phyloP scores from a whole-genome alignment of 2,329 filamentous ascomycete species.

The Aspergillus texensis region DNA sequence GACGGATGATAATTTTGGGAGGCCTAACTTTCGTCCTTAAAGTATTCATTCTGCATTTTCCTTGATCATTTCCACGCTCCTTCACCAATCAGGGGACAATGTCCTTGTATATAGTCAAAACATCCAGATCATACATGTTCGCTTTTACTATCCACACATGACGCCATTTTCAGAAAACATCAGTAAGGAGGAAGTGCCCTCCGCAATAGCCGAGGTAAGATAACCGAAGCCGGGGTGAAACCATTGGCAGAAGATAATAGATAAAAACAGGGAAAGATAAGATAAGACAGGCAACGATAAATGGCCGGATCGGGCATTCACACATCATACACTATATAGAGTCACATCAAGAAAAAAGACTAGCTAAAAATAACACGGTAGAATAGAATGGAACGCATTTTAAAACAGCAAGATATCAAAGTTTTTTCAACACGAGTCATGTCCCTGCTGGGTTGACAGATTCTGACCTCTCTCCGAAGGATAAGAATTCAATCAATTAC shows the following conservation, averaged over 20 bases:
- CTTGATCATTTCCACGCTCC: not conserved
- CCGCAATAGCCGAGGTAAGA: slow-evolving; percentile 3
- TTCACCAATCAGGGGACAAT: not conserved
- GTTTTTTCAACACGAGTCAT: not conserved
- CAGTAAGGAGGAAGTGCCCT: not conserved
- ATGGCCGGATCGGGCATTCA: slow-evolving; percentile 1
- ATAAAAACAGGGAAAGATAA: slow-evolving; percentile 4
- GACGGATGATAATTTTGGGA: not conserved
- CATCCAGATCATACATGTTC: not conserved
- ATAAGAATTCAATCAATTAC: slow-evolving; percentile 2
- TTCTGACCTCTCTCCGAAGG: not conserved
- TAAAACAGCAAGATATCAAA: slow-evolving; percentile 1
- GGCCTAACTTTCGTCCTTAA: not conserved
- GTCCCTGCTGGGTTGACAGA: not conserved
- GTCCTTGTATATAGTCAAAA: not conserved
- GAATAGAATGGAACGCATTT: slow-evolving; percentile 4
- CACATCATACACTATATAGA: not conserved
- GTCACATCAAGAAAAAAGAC: not conserved
- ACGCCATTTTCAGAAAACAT: not conserved
- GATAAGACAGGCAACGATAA: slow-evolving; percentile 5
- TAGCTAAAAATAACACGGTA: slow-evolving; percentile 12
- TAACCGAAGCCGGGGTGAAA: not conserved
- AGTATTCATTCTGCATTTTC: not conserved
- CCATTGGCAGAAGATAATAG: not conserved
- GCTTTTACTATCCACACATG: not conserved